Evolutionary conservation across 2,329 filamentous ascomycete species (phyloP), one percentile per base, ranked within the genome.

Genomic region (Clarireedia homoeocarpa): DNA sequence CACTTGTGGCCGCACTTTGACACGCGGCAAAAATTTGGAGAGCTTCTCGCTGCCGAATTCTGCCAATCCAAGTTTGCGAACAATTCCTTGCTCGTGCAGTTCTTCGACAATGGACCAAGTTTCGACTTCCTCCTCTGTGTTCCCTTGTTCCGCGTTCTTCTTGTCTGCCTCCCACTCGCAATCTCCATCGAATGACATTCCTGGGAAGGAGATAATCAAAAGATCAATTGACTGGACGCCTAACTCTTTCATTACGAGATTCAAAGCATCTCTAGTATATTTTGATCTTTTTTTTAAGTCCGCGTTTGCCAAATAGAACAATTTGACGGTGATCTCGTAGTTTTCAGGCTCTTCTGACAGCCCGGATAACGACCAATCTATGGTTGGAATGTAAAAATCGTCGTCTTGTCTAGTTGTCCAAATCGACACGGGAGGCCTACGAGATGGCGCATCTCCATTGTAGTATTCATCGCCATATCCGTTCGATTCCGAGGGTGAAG

Each of bases 261-360:
- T 76, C 62, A 99, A 77, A 1, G 94, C 92, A 67, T 95, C 88
- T 55, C 80, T 74, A 7, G 88, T 87, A 68, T 96, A 86, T 54
- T 77, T 75, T 62, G 81, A 81, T 58, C 92, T 83, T 61, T 83
- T 74, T 17, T 78, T 77, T 1, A 82, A 74, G 9, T 85, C 78
- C 53, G 89, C 81, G 17, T 81, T 82, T 3, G 90, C 87, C 27
- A 97, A 79, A 72, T 94, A 95, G 76, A 99, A 99, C 23, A 99
- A 74, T 73, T 99, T 99, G 59, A 94, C 86, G 0, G 92, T 96
- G 67, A 96, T 91, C 69, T 96, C 91, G 75, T 99, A 99, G 63
- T 91, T 85, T 58, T 81, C 77, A 26, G 86, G 78, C 63, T 95
- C 91, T 69, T 99, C 94, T 34, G 83, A 78, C 47, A 99, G 76